Evolutionary conservation across 2,329 filamentous ascomycete genomes (phyloP).

Genomic region (Blastomyces emzantsi): DNA sequence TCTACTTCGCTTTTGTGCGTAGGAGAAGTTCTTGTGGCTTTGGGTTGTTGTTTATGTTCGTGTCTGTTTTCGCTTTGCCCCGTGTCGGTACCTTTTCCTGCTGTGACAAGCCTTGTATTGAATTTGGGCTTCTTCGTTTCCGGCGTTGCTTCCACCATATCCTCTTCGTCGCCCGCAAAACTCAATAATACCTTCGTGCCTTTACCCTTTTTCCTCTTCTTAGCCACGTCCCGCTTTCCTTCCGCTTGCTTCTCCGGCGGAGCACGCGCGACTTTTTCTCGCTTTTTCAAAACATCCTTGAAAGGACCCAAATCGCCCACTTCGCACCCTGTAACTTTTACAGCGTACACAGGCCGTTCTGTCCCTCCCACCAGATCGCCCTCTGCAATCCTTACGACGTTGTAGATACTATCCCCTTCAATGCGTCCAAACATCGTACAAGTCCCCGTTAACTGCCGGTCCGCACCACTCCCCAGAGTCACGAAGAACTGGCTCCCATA

Average conservation of each 20-base stretch:
- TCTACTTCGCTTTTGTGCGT: slow-evolving; percentile 6
- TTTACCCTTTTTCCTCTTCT: slow-evolving; percentile 37
- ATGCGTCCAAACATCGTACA: slow-evolving; percentile 93
- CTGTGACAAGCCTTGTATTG: slow-evolving; percentile 36
- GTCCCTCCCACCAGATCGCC: slow-evolving; percentile 67
- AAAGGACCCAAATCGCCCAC: slow-evolving; percentile 39
- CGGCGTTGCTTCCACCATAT: slow-evolving; percentile 29
- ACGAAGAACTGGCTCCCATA: slow-evolving; percentile 98
- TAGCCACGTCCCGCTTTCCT: slow-evolving; percentile 23
- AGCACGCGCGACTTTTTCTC: slow-evolving; percentile 29
- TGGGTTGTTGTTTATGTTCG: slow-evolving; percentile 7
- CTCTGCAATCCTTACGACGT: slow-evolving; percentile 87
- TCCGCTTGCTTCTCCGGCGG: slow-evolving; percentile 14
- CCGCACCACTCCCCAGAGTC: slow-evolving; percentile 63
- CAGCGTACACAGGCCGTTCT: slow-evolving; percentile 77
- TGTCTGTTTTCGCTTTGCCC: slow-evolving; percentile 14
- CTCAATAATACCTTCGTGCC: slow-evolving; percentile 38
- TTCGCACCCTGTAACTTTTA: slow-evolving; percentile 54
- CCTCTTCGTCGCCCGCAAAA: slow-evolving; percentile 38
- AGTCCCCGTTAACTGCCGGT: slow-evolving; percentile 75
- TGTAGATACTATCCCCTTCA: slow-evolving; percentile 92
- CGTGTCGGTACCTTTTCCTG: slow-evolving; percentile 22
- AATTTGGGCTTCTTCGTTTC: slow-evolving; percentile 40
- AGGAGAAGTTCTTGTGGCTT: slow-evolving; percentile 3
- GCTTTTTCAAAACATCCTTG: slow-evolving; percentile 37